A percentile compares a stretch with the other conserved stretches of the same genome.
Evolutionary conservation across 148 eudicot species (phyloP).

Genomic region (Vaccinium corymbosum): DNA sequence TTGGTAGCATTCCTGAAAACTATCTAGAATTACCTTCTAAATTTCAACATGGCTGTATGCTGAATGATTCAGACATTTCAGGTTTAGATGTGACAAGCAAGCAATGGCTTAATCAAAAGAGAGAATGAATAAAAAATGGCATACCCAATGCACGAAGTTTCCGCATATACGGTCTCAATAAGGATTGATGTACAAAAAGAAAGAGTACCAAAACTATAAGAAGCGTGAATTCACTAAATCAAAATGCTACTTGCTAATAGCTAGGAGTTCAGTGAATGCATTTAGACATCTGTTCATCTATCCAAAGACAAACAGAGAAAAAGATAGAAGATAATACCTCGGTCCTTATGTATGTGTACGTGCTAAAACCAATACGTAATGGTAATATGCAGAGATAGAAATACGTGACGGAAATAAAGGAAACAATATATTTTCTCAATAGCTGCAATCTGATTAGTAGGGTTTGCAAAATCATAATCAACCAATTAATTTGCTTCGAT

Average conservation of each 20-base stretch:
- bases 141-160: neutral
- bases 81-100: neutral
- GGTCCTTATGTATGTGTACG: neutral
- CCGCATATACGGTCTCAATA: neutral
- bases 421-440: neutral
- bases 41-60: neutral
- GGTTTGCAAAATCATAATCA: neutral
- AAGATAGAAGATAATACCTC: neutral
- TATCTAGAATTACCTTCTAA: conserved; percentile 3
- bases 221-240: neutral
- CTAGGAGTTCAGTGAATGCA: conserved; percentile 1
- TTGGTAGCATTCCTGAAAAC: conserved; percentile 3
- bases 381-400: neutral
- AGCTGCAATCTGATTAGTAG: neutral
- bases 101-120: neutral
- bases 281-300: neutral
- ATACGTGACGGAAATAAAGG: neutral
- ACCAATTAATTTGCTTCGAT: neutral
- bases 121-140: neutral
- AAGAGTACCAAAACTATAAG: neutral
- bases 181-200: neutral
- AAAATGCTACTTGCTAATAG: neutral
- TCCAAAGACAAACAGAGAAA: neutral
- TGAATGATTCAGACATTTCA: neutral
- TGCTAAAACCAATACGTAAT: neutral